Conservation (phyloP, 2,329 filamentous ascomycete genomes). For the Intubia oerlemansii region DNA sequence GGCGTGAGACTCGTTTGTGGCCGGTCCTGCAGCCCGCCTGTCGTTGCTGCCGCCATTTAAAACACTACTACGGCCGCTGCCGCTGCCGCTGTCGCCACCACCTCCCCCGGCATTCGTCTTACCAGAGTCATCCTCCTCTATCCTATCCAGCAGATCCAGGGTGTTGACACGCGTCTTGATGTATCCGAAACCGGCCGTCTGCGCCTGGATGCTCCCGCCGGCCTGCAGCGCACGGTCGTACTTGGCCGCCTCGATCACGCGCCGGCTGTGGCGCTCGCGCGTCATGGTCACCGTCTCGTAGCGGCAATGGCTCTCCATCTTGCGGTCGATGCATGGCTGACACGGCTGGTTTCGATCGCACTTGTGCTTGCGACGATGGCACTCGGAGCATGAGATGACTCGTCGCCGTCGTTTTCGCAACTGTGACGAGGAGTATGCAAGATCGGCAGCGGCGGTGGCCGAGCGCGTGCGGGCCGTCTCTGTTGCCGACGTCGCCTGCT, state of each 20-base stretch:
- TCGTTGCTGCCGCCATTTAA: no score
- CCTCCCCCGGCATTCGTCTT: no score
- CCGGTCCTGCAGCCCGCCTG: no score
- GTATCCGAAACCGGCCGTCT: slow-evolving; percentile 30
- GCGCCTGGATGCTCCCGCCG: slow-evolving; percentile 17
- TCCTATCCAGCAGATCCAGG: slow-evolving; percentile 30
- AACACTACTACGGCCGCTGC: no score
- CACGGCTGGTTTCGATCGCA: slow-evolving; percentile 39
- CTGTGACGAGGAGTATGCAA: no score
- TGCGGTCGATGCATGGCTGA: slow-evolving; percentile 34
- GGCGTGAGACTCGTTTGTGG: no score
- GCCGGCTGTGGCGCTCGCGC: slow-evolving; percentile 14
- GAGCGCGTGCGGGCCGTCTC: no score
- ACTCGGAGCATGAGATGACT: slow-evolving; percentile 42
- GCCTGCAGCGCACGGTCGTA: slow-evolving; percentile 7
- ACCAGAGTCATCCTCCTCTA: no score
- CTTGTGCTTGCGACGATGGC: slow-evolving; percentile 42
- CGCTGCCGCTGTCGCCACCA: slow-evolving; percentile 9
- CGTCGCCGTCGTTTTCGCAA: slow-evolving; percentile 37
- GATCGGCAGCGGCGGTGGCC: no score
- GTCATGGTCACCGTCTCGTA: slow-evolving; percentile 31
- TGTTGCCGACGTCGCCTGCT: neutral
- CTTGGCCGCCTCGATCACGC: slow-evolving; percentile 5
- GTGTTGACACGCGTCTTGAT: slow-evolving; percentile 28
- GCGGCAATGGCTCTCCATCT: slow-evolving; percentile 30